Percentiles rank a stretch among this genome's conserved stretches.
phyloP scores from a whole-genome alignment of 495 filamentous ascomycete genomes.

The Usnea hakonensis region DNA sequence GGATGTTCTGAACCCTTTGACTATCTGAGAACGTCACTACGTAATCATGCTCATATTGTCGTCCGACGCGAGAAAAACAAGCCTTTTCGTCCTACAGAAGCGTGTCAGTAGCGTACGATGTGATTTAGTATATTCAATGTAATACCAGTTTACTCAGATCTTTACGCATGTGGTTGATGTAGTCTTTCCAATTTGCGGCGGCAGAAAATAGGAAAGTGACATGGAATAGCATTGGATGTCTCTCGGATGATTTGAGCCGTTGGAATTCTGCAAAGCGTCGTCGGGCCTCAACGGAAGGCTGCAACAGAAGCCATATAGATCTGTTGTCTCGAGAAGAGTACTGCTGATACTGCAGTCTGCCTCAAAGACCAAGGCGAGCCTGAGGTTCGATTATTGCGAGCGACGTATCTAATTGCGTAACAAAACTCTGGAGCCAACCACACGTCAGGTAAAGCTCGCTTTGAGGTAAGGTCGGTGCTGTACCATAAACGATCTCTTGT shows the following conservation, averaged over 20 bases:
- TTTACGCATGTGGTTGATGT: too few relatives aligned
- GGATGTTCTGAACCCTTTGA: constrained; percentile 13
- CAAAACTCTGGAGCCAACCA: constrained; percentile 8
- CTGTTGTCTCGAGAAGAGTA: background rate
- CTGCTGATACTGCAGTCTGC: constrained; percentile 15
- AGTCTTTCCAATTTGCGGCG: too few relatives aligned
- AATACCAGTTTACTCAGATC: too few relatives aligned
- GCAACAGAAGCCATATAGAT: constrained; percentile 15
- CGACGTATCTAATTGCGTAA: constrained; percentile 10
- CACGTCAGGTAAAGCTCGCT: background rate
- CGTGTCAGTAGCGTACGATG: too few relatives aligned
- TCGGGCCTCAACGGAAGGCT: background rate
- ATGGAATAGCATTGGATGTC: constrained; percentile 10
- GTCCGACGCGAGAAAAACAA: constrained; percentile 13
- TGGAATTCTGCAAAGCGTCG: background rate
- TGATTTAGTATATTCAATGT: too few relatives aligned
- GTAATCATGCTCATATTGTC: constrained; percentile 10
- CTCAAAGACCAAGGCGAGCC: constrained; percentile 15
- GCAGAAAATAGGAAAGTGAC: too few relatives aligned
- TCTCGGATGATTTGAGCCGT: background rate
- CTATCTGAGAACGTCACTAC: constrained; percentile 6
- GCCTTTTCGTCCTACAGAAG: constrained; percentile 18
- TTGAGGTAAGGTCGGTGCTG: background rate
- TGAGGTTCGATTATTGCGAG: constrained; percentile 4
- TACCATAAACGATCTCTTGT: constrained; percentile 1